phyloP scores from a whole-genome alignment of 768 basidiomycete genomes.

The Chalciporus sphaerocephalus region DNA sequence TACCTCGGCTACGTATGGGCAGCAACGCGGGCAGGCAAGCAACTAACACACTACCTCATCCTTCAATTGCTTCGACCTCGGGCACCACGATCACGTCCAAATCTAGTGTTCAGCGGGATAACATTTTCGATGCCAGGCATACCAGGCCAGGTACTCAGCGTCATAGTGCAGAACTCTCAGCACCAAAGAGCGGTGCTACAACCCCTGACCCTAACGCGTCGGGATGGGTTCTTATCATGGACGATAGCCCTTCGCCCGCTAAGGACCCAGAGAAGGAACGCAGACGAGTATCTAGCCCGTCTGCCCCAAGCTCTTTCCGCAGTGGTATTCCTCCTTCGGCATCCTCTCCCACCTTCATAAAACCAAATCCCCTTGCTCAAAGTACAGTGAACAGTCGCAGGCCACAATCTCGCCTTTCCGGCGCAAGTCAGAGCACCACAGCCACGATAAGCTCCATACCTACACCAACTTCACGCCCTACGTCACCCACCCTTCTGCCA shows the following conservation, averaged over 20 bases:
- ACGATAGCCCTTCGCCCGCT: conserved; percentile 71
- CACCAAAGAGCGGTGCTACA: conserved; percentile 34
- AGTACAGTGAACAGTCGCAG: conserved; percentile 50
- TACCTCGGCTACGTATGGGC: conserved; percentile 78
- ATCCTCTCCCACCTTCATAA: conserved; percentile 43
- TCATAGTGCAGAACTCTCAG: conserved; percentile 42
- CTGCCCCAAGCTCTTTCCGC: conserved; percentile 50
- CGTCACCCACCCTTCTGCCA: conserved; percentile 77
- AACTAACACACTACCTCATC: conserved; percentile 34
- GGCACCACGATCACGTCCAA: conserved; percentile 31
- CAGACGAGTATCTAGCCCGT: conserved; percentile 61
- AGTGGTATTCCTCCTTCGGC: conserved; percentile 44
- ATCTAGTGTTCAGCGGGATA: conserved; percentile 14
- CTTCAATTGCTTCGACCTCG: conserved; percentile 33
- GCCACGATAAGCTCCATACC: conserved; percentile 60
- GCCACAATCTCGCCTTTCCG: conserved; percentile 72
- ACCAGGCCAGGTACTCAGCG: conserved; percentile 33
- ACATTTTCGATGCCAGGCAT: conserved; percentile 20
- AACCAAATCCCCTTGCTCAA: conserved; percentile 39
- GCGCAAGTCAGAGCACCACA: conserved; percentile 50
- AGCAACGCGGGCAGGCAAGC: conserved; percentile 60
- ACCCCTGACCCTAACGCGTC: conserved; percentile 57
- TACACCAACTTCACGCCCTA: conserved; percentile 64
- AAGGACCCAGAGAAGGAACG: conserved; percentile 54
- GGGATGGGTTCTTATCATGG: conserved; percentile 89